These are phyloP conservation scores for Candida sanyaensis DNA, from an alignment of 1,139 yeast genomes.

Conservation along the genomic window DNA sequence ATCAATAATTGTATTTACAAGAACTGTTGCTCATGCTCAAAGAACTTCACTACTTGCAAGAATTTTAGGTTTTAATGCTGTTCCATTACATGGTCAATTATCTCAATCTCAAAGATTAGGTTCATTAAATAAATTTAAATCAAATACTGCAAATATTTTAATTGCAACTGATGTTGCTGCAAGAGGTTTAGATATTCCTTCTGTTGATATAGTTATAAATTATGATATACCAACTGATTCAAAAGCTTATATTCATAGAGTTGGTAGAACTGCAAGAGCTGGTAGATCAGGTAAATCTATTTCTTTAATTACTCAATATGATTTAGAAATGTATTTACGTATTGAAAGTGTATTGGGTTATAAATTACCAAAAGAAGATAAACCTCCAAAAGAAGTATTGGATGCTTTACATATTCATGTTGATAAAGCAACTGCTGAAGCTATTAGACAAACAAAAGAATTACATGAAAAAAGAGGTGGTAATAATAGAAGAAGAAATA, in stretches of 20 bases:
- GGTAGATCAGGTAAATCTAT: conserved; percentile 94
- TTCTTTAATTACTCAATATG: conserved; percentile 92
- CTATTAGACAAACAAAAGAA: conserved; percentile 80
- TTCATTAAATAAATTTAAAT: conserved; percentile 87
- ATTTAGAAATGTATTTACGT: conserved; percentile 80
- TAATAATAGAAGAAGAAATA: conserved; percentile 36
- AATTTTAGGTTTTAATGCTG: conserved; percentile 81
- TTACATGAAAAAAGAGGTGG: conserved; percentile 51
- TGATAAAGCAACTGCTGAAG: conserved; percentile 90
- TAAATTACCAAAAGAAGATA: conserved; percentile 77
- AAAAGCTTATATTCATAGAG: conserved; percentile 96
- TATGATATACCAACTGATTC: conserved; percentile 97
- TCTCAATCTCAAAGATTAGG: conserved; percentile 92
- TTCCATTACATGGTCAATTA: conserved; percentile 93
- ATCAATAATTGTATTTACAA: conserved; percentile 83
- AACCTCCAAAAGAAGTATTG: conserved; percentile 75
- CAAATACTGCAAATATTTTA: conserved; percentile 77
- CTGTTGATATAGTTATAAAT: conserved; percentile 89
- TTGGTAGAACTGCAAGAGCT: conserved; percentile 98
- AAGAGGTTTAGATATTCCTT: conserved; percentile 94
- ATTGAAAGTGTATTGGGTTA: conserved; percentile 85
- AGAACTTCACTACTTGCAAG: conserved; percentile 82
- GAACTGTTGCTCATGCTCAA: conserved; percentile 96
- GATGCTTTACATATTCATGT: conserved; percentile 82
- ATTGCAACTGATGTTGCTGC: conserved; percentile 99